Evolutionary conservation across 805 yeast genomes (phyloP), one percentile per base, ranked within the genome.

Genomic region (Millerozyma miso): DNA sequence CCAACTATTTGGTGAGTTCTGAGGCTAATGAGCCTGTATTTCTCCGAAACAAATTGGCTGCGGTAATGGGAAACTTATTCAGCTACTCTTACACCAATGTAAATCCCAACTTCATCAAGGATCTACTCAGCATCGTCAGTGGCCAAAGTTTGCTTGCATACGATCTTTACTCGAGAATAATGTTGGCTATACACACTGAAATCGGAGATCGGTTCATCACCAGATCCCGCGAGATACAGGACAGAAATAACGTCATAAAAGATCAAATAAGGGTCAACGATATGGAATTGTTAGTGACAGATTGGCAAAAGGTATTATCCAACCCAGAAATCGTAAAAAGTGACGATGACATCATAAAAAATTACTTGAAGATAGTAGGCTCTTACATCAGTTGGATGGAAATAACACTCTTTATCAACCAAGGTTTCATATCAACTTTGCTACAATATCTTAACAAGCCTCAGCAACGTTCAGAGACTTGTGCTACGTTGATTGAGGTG

Each of bases 311-410:
- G 38, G 74, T 83, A 16, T 63, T 86, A 45, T 56, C 57, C 10
- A 64, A 60, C 54, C 23, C 52, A 43, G 39, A 20, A 16, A 19
- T 29, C 14, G 31, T 37, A 14, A 34, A 52, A 52, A 43, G 42
- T 32, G 47, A 55, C 8, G 53, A 51, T 4, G 80, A 79, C 45
- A 73, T 85, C 47, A 52, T 86, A 54, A 79, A 75, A 48, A 76
- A 76, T 46, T 67, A 80, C 4, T 71, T 88, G 39, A 71, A 72
- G 40, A 81, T 81, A 42, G 79, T 93, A 43, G 97, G 97, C 8
- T 80, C 80, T 10, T 93, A 85, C 76, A 85, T 89, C 18, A 82
- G 90, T 18, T 93, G 99, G 99, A 88, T 90, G 60, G 95, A 88
- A 59, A 81, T 90, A 47, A 71, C 82, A 42, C 69, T 88, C 52